Base-by-base conservation (phyloP, 2,329 filamentous ascomycete species). In the Colletotrichum spinosum region DNA sequence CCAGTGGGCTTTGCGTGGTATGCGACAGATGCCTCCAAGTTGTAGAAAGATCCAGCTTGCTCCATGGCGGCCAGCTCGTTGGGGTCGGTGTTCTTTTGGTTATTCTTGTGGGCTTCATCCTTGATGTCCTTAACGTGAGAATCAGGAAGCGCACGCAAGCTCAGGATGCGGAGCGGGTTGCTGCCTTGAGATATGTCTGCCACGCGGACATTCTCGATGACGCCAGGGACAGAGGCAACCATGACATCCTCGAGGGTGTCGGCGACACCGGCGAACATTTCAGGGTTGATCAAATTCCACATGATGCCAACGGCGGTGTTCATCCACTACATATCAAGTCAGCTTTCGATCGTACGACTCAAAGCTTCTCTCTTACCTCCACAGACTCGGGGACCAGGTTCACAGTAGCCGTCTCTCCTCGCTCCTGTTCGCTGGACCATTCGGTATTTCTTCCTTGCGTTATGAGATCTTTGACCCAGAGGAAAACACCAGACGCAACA, bases 191-290 rank as follows among this genome's bases (percentile, higher is more conserved):
- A 93, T 71, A 99, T 97, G 71, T 97, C 94, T 65, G 94, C 94
- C 25, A 98, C 93, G 70, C 95, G 92, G 50, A 99, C 94, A 70
- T 97, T 96, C 76, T 98, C 94, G 69, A 99, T 94, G 44, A 98
- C 82, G 2, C 91, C 89, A 0, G 96, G 96, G 0, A 97, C 92
- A 0, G 93, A 97, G 17, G 94, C 95, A 76, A 97, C 94, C 95
- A 98, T 98, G 70, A 98, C 92, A 75, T 98, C 95, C 78, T 85
- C 75, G 1, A 82, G 74, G 11, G 92, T 97, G 74, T 98, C 96
- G n/a, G 94, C 94, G 8, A 97, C 87, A 6, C 88, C 88, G n/a
- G 88, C 83, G 76, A 99, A 96, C 92, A 98, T 97, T 48, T 98
- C 95, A 0, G 96, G 95, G 73, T 98, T 97, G 69, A 97, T 90